Percentiles rank a stretch among this genome's conserved stretches.
Evolutionary conservation across 768 basidiomycete genomes (phyloP).

Genomic region (Pulveroboletus ravenelii): DNA sequence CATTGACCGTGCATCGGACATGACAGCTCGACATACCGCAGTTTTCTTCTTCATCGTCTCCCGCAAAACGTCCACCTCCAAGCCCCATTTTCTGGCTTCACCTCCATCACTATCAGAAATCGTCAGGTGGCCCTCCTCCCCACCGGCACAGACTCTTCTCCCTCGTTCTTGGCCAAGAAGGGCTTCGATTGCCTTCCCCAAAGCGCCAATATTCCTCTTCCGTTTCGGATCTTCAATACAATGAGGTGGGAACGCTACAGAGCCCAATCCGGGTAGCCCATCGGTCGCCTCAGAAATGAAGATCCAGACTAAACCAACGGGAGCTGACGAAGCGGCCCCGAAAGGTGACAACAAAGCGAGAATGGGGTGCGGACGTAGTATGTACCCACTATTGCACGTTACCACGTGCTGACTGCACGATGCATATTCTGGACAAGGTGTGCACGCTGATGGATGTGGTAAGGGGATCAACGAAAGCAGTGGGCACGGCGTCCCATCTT

Average conservation of each 20-base stretch:
- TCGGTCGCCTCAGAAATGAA: slow-evolving; percentile 46
- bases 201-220: slow-evolving; percentile 64
- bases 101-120: slow-evolving; percentile 49
- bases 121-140: slow-evolving; percentile 24
- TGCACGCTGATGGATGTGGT: slow-evolving; percentile 59
- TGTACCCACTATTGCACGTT: slow-evolving; percentile 62
- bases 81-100: slow-evolving; percentile 75
- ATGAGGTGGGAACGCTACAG: slow-evolving; percentile 68
- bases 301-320: slow-evolving; percentile 42
- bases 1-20: slow-evolving; percentile 11
- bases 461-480: slow-evolving; percentile 51
- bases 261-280: slow-evolving; percentile 74
- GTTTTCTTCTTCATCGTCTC: slow-evolving; percentile 55
- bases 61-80: slow-evolving; percentile 54
- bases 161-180: slow-evolving; percentile 62
- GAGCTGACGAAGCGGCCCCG: slow-evolving; percentile 35
- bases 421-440: slow-evolving; percentile 69
- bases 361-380: slow-evolving; percentile 59
- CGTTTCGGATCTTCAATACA: slow-evolving; percentile 76
- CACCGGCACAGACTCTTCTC: slow-evolving; percentile 57
- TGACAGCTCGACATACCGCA: slow-evolving; percentile 37
- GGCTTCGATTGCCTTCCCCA: slow-evolving; percentile 70
- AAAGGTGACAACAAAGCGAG: slow-evolving; percentile 42
- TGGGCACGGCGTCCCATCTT: slow-evolving; percentile 44
- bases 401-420: slow-evolving; percentile 53